Conservation (phyloP, 139 green algal species). For the Dunaliella sp. region DNA sequence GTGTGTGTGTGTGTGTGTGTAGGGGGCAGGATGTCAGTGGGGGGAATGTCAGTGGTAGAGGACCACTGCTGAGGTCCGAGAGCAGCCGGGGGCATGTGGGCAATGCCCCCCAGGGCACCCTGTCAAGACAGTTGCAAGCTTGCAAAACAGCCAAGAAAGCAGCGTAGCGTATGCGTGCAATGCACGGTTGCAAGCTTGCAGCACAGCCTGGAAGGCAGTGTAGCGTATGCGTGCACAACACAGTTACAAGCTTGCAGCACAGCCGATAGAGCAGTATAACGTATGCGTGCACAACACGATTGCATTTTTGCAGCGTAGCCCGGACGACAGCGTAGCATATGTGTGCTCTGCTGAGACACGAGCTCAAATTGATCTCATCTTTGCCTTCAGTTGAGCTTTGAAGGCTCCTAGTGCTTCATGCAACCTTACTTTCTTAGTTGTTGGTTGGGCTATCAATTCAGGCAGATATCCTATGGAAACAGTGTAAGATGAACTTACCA, state of each 20-base stretch:
- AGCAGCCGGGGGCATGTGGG: not conserved
- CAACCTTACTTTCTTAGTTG: too few species aligned
- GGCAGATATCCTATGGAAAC: not conserved
- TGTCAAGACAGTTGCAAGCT: not conserved
- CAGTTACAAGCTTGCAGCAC: not conserved
- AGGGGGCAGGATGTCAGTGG: not conserved
- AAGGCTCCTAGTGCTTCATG: too few species aligned
- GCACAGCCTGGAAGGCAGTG: too few species aligned
- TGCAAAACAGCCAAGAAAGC: not conserved
- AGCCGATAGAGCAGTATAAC: too few species aligned
- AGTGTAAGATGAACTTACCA: conserved; percentile 6
- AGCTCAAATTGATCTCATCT: too few species aligned
- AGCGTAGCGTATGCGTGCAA: not conserved
- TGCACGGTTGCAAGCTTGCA: not conserved
- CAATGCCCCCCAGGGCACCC: not conserved
- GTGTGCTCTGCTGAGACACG: too few species aligned
- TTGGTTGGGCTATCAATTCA: not conserved
- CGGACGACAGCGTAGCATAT: too few species aligned
- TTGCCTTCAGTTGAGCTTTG: not conserved
- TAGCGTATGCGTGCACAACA: not conserved
- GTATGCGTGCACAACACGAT: not conserved
- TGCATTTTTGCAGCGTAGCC: not conserved
- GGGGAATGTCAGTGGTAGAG: not conserved
- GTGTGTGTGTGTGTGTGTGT: too few species aligned
- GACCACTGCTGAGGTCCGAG: not conserved